Base-by-base conservation (phyloP, 306 rosid species). In the Senna tora region DNA sequence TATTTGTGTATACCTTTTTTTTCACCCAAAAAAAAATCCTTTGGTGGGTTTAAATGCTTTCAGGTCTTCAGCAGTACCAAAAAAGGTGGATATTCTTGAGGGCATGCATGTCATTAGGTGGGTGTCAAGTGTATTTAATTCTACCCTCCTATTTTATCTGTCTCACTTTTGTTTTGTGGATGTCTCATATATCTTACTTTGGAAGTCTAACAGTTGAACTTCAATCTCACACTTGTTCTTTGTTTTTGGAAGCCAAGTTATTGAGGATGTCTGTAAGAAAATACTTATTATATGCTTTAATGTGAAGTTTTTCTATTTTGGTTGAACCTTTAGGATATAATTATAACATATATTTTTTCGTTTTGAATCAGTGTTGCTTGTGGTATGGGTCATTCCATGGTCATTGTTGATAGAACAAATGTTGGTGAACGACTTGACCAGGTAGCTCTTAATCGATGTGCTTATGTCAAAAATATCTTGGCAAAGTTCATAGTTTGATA, bases 61-160 rank as follows among this genome's bases (percentile, higher is more conserved):
- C 72, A 94, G 99, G 87, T 91, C 99, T 56, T 94, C 99, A 47
- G 91, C 99, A 0, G 82, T 84, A 64, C 99, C 99, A 64, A 91
- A 91, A 76, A 94, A 94, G 76, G 99, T 94, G 70, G 99, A 94
- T 11, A 82, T 84, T 81, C 97, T 94, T 41, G 99, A 94, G 81
- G 93, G 96, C 46, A 85, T 91, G 96, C 97, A 85, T 82, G 96
- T 94, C 28, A 74, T 94, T 41, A 79, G 97, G 99, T 92, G 61
- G 43, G 79, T 50, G 25, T 76, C 21, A 22, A 28, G 21, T 38
- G 16, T 19, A 25, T 38, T 17, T 19, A 36, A 6, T 61, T 15
- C 57, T 10, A 50, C 15, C 39, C 21, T 39, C 25, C 43, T 34
- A 38, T 60, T 61, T 39, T 61, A 19, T 61, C 47, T 36, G 7